These are phyloP conservation scores for Fusarium algeriense DNA, from an alignment of 2,329 filamentous ascomycete species.

Conservation along the genomic window DNA sequence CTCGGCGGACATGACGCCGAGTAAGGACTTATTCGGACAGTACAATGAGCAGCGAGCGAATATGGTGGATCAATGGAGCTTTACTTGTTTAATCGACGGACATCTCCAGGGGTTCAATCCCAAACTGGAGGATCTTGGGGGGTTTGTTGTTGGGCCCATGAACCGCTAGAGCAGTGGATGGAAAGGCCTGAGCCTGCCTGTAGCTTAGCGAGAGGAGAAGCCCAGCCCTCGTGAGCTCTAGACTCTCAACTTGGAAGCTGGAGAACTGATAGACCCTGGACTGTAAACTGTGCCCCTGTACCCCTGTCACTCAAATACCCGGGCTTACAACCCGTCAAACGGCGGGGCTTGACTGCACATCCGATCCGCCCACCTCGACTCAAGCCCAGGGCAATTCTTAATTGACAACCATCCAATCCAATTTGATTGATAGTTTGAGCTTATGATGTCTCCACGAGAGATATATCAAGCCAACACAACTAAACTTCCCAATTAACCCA, in stretches of 20 bases:
- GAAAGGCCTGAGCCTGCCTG: slow-evolving; percentile 14
- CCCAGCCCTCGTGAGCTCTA: slow-evolving; percentile 21
- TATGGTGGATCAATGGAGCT: slow-evolving; percentile 17
- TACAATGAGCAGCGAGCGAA: neutral
- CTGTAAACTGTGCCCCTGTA: slow-evolving; percentile 19
- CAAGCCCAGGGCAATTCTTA: slow-evolving; percentile 25
- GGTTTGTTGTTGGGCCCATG: slow-evolving; percentile 20
- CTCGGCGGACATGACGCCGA: slow-evolving; percentile 20
- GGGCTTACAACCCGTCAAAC: slow-evolving; percentile 11
- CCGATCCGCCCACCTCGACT: neutral
- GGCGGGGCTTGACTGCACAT: slow-evolving; percentile 23
- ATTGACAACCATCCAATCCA: slow-evolving; percentile 28
- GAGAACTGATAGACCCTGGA: neutral
- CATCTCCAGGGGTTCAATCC: slow-evolving; percentile 6
- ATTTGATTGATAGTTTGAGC: neutral
- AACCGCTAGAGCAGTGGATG: slow-evolving; percentile 16
- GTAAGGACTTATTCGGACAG: neutral
- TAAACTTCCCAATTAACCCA: too few species aligned
- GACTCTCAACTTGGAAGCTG: slow-evolving; percentile 29
- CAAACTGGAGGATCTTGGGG: slow-evolving; percentile 2
- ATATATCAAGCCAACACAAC: too few species aligned
- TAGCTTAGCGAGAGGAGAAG: neutral
- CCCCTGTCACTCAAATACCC: slow-evolving; percentile 33
- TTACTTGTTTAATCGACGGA: slow-evolving; percentile 2
- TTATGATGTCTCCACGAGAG: neutral